These are phyloP conservation scores for Aspergillus eucalypticola DNA, from an alignment of 2,329 filamentous ascomycete genomes.

Conservation along the genomic window DNA sequence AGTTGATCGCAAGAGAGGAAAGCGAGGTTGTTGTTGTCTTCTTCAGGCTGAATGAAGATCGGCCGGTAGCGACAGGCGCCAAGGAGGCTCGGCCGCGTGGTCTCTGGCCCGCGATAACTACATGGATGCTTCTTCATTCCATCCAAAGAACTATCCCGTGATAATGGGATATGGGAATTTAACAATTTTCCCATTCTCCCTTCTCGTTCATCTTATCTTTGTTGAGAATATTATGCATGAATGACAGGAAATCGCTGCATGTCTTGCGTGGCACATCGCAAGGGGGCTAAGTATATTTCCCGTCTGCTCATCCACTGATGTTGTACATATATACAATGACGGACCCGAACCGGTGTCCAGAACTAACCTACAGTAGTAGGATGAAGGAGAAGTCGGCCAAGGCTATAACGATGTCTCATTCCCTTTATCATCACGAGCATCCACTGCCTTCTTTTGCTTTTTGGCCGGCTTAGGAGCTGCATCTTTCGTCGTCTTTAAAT, in stretches of 20 bases:
- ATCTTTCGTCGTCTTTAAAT: neutral
- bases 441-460: neutral
- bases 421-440: neutral
- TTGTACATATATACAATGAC: neutral
- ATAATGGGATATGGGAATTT: neutral
- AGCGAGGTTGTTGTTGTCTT: conserved; percentile 9
- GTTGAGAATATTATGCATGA: neutral
- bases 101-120: conserved; percentile 12
- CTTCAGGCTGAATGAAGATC: conserved; percentile 24
- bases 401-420: neutral
- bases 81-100: conserved; percentile 28
- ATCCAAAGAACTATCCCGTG: too few relatives aligned
- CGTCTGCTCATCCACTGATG: neutral
- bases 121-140: neutral
- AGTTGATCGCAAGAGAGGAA: neutral
- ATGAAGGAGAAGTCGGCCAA: neutral
- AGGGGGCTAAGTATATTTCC: neutral
- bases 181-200: neutral
- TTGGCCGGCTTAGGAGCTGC: neutral
- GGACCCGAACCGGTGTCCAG: neutral
- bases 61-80: conserved; percentile 32
- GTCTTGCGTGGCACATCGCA: neutral
- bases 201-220: neutral
- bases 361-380: neutral
- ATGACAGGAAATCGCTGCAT: neutral